phyloP scores from a whole-genome alignment of 2,329 filamentous ascomycete genomes.

The Lecanoromycetidae sp. region DNA sequence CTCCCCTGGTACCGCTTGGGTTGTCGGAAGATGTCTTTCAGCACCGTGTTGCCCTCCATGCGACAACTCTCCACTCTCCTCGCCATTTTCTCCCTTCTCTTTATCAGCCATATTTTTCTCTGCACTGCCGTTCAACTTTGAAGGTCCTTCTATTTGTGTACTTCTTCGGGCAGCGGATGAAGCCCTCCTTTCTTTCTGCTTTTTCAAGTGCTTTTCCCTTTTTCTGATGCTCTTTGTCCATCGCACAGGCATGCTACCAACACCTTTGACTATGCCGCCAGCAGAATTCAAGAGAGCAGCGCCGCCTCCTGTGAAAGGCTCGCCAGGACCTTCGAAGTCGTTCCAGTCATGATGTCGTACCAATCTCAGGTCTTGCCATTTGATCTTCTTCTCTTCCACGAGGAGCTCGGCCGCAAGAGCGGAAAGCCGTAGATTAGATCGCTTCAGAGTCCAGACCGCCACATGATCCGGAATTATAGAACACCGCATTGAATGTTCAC shows the following conservation, averaged over 20 bases:
- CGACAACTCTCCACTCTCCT: neutral
- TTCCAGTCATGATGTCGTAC: slow-evolving; percentile 40
- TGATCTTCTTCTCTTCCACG: slow-evolving; percentile 40
- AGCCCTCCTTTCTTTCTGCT: slow-evolving; percentile 3
- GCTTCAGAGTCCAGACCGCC: slow-evolving; percentile 42
- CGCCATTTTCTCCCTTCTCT: neutral
- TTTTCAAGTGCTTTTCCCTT: slow-evolving; percentile 32
- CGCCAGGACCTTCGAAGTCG: slow-evolving; percentile 43
- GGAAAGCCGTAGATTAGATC: slow-evolving; percentile 36
- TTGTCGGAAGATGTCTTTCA: slow-evolving; percentile 13
- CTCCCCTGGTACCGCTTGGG: neutral
- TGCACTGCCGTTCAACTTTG: neutral
- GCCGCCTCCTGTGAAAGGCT: slow-evolving; percentile 39
- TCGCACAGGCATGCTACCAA: slow-evolving; percentile 37
- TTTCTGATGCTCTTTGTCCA: slow-evolving; percentile 38
- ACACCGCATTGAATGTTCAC: slow-evolving; percentile 27
- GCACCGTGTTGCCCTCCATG: slow-evolving; percentile 10
- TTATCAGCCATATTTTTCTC: neutral
- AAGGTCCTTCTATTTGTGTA: neutral
- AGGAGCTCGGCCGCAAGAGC: slow-evolving; percentile 43
- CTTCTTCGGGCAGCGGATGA: neutral
- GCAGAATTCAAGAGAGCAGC: slow-evolving; percentile 35
- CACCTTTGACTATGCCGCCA: slow-evolving; percentile 36
- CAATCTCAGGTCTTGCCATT: slow-evolving; percentile 38
- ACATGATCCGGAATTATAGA: slow-evolving; percentile 33